Base-by-base conservation (phyloP, 129 eudicot genomes). In the Lactuca sativa region DNA sequence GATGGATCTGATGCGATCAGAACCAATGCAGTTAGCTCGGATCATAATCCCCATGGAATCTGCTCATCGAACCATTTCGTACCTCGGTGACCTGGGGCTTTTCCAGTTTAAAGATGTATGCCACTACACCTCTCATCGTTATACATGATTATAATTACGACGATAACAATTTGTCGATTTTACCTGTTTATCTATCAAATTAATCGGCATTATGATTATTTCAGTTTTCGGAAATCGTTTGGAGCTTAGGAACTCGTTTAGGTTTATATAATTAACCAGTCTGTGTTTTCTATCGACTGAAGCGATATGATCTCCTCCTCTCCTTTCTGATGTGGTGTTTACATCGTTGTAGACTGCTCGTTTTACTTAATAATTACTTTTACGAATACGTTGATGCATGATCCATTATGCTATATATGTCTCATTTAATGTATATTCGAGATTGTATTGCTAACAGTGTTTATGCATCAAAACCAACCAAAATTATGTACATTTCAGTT, bases 1-100 rank as follows among this genome's bases (percentile, higher is more conserved):
- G 82, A 91, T 91, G 95, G 97, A 91, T 91, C 92, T 91, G 71
- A 61, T 91, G 75, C 76, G 97, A 31, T 91, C 95, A 65, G 97
- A 91, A 47, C 71, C 86, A 74, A 91, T 91, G 95, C 95, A 87
- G 75, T 82, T 91, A 74, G 92, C 81, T 74, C 92, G 84, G 80
- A 80, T 91, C 64, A 81, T 91, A 52, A 85, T 88, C 9, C 97
- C 97, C 0, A 69, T 77, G 33, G 97, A 91, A 75, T 85, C 97
- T 34, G 92, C 95, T 69, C 88, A 87, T 76, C 86, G 89, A 7
- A 73, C 92, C 54, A 66, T 91, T 68, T 91, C 97, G 0, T 91
- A 88, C 58, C 97, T 91, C 78, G 97, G 95, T 43, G 95, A 91
- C 53, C 86, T 87, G 15, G 95, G 90, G 30, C 86, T 91, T 21